Conservation (phyloP, 768 basidiomycete species). For the Strobilomyces dryophilus region DNA sequence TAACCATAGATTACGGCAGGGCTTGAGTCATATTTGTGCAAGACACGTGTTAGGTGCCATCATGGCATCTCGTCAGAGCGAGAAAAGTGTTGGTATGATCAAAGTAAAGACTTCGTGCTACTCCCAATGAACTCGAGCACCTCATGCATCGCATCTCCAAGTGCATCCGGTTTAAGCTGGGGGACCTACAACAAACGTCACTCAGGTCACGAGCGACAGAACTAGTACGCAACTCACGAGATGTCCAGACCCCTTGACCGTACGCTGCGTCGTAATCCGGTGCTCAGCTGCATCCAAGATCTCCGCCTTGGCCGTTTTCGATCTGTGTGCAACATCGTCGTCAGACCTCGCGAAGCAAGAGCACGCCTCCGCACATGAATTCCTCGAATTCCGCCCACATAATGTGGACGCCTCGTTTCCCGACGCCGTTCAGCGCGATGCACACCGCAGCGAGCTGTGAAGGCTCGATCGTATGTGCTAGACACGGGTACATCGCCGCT, state of each 20-base stretch:
- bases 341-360: neutral
- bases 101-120: slow-evolving; percentile 12
- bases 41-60: too few relatives aligned
- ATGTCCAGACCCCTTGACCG: slow-evolving; percentile 27
- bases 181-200: slow-evolving; percentile 16
- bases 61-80: too few relatives aligned
- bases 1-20: neutral
- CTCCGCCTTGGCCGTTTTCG: slow-evolving; percentile 22
- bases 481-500: slow-evolving; percentile 21
- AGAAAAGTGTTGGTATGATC: neutral
- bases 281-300: slow-evolving; percentile 27
- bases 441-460: slow-evolving; percentile 20
- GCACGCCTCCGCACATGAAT: slow-evolving; percentile 21
- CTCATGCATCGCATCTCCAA: slow-evolving; percentile 25
- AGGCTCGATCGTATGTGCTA: slow-evolving; percentile 25
- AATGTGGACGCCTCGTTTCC: slow-evolving; percentile 20
- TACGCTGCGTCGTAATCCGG: slow-evolving; percentile 17
- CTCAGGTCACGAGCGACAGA: neutral
- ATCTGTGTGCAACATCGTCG: slow-evolving; percentile 10
- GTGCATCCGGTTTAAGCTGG: slow-evolving; percentile 27
- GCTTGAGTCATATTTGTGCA: neutral
- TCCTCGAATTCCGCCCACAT: slow-evolving; percentile 30
- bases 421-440: slow-evolving; percentile 4
- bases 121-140: slow-evolving; percentile 17
- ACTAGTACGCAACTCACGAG: slow-evolving; percentile 17